Conservation (phyloP, 108 stramenopile genomes). For the Mediolabrus comicus region DNA sequence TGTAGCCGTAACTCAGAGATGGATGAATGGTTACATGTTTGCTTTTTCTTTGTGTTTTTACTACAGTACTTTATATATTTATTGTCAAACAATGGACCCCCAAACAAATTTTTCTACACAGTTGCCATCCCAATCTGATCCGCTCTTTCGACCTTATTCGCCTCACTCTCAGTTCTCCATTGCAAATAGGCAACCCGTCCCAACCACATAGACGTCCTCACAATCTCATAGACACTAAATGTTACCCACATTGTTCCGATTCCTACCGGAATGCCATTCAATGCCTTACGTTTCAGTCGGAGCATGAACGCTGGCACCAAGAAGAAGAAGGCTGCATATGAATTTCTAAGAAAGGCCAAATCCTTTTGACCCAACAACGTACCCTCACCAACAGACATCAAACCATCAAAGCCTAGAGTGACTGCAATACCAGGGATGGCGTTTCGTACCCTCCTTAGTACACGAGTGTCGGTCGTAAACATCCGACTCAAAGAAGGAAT, state of each 20-base stretch:
- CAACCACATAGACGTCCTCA: slow-evolving; percentile 40
- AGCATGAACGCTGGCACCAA: slow-evolving; percentile 79
- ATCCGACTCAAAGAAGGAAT: slow-evolving; percentile 66
- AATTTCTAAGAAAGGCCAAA: slow-evolving; percentile 64
- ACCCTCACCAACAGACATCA: slow-evolving; percentile 66
- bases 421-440: slow-evolving; percentile 67
- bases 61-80: not conserved
- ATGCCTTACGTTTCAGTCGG: slow-evolving; percentile 64
- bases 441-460: slow-evolving; percentile 54
- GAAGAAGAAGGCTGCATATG: slow-evolving; percentile 72
- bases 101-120: not conserved
- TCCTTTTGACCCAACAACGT: slow-evolving; percentile 80
- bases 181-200: slow-evolving; percentile 39
- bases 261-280: slow-evolving; percentile 52
- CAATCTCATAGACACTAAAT: slow-evolving; percentile 68
- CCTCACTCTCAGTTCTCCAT: slow-evolving; percentile 51
- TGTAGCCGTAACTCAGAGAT: too few relatives aligned
- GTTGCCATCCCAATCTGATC: not conserved
- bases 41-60: not conserved
- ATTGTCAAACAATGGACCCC: not conserved
- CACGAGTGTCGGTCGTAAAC: slow-evolving; percentile 72
- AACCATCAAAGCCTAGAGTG: slow-evolving; percentile 62
- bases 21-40: too few relatives aligned
- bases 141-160: not conserved
- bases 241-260: slow-evolving; percentile 71